Percentiles rank a stretch among this genome's conserved stretches.
phyloP scores from a whole-genome alignment of 2,329 filamentous ascomycete species.

The Podosphaera fusca region DNA sequence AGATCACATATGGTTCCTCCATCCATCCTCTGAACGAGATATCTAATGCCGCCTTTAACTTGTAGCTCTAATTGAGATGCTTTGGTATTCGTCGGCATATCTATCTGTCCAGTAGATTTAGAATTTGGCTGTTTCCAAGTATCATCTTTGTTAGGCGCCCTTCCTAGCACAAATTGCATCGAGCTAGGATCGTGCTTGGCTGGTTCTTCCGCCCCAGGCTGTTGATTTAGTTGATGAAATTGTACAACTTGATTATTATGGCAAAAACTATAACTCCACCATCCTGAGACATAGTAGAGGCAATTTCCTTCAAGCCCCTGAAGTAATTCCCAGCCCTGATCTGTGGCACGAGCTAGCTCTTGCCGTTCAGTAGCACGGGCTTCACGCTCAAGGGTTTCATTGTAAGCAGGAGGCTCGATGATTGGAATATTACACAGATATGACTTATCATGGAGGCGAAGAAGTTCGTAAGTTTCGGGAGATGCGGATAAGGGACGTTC shows the following conservation, averaged over 20 bases:
- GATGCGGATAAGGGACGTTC: conserved; percentile 2
- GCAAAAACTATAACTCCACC: conserved; percentile 60
- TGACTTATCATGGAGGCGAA: conserved; percentile 31
- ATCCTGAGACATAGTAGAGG: conserved; percentile 47
- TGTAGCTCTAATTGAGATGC: conserved; percentile 27
- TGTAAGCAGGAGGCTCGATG: conserved; percentile 23
- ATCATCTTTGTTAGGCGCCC: conserved; percentile 19
- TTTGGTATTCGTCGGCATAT: conserved; percentile 9
- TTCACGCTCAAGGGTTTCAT: conserved; percentile 25
- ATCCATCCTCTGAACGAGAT: conserved; percentile 43
- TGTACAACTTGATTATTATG: conserved; percentile 48
- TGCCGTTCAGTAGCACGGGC: conserved; percentile 36
- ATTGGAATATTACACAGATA: conserved; percentile 45
- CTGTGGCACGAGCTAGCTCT: conserved; percentile 42
- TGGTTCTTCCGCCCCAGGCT: conserved; percentile 34
- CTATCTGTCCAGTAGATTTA: conserved; percentile 6
- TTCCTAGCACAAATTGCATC: conserved; percentile 39
- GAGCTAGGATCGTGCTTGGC: conserved; percentile 41
- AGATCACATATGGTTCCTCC: conserved; percentile 48
- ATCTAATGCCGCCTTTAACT: conserved; percentile 41
- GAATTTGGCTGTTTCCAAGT: conserved; percentile 16
- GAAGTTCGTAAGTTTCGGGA: conserved; percentile 28
- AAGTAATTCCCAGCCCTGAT: conserved; percentile 43
- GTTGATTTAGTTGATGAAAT: conserved; percentile 44
- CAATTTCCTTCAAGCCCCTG: conserved; percentile 44